Conservation (phyloP, 306 rosid species). For the Cucurbita pepo region DNA sequence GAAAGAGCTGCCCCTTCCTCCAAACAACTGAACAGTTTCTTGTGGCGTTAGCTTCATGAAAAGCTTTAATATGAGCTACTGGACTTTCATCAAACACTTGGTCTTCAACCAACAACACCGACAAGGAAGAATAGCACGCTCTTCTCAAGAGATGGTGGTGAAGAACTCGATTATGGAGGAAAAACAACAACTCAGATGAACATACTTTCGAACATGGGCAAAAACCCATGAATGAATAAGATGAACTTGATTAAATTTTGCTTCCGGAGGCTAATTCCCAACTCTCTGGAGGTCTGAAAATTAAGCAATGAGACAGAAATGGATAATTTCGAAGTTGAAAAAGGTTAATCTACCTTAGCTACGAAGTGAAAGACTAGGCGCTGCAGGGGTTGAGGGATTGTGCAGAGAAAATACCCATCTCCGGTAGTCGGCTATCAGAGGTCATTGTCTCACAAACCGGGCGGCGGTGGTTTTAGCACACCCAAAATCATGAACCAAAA, state of each 20-base stretch:
- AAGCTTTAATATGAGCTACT: background rate
- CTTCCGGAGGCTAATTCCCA: background rate
- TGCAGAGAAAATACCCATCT: no score
- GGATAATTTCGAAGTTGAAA: background rate
- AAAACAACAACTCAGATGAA: background rate
- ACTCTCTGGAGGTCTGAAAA: background rate
- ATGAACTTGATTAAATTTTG: background rate
- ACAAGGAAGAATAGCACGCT: constrained; percentile 17
- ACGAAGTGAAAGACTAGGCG: background rate
- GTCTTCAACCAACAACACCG: constrained; percentile 26
- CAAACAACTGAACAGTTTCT: background rate
- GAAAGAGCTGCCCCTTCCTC: constrained; percentile 13
- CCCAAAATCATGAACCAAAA: no score
- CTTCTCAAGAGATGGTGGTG: constrained; percentile 16
- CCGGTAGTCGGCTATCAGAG: no score
- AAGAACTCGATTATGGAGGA: background rate
- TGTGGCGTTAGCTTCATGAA: constrained; percentile 1
- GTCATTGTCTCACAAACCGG: no score
- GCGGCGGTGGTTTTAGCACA: no score
- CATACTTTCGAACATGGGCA: constrained; percentile 19
- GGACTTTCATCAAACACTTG: constrained; percentile 33
- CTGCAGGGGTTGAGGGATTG: no score
- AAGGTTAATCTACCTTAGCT: background rate
- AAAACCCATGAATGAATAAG: constrained; percentile 23
- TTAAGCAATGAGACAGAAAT: background rate